Evolutionary conservation across 2,329 filamentous ascomycete species (phyloP).

Genomic region (Myotisia sp.): DNA sequence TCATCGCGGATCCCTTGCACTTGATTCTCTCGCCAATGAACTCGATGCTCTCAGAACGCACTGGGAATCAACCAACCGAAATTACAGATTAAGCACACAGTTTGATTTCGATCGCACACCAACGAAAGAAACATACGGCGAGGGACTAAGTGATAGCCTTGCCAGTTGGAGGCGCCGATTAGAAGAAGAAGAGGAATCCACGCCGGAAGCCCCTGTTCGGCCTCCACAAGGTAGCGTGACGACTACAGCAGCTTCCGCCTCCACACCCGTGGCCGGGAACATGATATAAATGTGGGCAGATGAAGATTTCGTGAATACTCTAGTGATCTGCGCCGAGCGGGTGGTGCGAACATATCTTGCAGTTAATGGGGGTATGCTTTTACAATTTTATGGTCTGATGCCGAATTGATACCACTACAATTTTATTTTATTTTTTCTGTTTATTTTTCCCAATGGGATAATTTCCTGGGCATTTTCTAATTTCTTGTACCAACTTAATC

Average conservation of each 20-base stretch:
- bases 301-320: too few species aligned
- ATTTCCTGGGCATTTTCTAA: not conserved
- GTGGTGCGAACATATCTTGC: too few species aligned
- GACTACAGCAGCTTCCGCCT: not conserved
- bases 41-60: conserved; percentile 78
- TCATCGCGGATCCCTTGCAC: conserved; percentile 48
- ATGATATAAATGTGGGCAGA: conserved; percentile 6
- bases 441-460: not conserved
- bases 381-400: too few species aligned
- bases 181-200: conserved; percentile 40
- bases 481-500: conserved; percentile 2
- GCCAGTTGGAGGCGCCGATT: conserved; percentile 69
- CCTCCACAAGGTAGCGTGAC: too few species aligned
- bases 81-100: conserved; percentile 75
- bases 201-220: conserved; percentile 2
- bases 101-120: conserved; percentile 66
- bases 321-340: too few species aligned
- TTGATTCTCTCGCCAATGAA: conserved; percentile 84
- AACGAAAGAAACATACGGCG: conserved; percentile 30
- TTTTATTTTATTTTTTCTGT: conserved; percentile 1
- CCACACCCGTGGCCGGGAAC: conserved; percentile 1
- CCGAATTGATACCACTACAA: too few species aligned
- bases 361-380: too few species aligned
- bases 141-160: conserved; percentile 52
- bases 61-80: conserved; percentile 94